These are phyloP conservation scores for Suillus ampliporus DNA, from an alignment of 768 basidiomycete genomes.

Conservation along the genomic window DNA sequence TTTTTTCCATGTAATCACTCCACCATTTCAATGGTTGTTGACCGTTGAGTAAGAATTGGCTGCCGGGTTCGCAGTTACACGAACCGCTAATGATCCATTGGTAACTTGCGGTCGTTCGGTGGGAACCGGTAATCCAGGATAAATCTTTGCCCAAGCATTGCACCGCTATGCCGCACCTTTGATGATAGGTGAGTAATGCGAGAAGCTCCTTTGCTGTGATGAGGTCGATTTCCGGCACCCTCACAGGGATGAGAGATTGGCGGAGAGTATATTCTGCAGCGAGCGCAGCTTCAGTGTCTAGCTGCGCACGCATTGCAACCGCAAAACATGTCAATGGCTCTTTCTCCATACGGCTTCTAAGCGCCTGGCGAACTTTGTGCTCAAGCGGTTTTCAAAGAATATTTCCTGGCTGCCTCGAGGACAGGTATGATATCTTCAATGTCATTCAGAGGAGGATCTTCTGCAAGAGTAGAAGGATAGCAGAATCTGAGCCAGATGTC, in stretches of 20 bases:
- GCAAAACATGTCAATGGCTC: slow-evolving; percentile 33
- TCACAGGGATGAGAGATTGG: slow-evolving; percentile 22
- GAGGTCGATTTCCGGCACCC: slow-evolving; percentile 26
- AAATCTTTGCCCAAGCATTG: slow-evolving; percentile 5
- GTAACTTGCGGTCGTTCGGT: not conserved
- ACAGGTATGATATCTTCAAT: slow-evolving; percentile 9
- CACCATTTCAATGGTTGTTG: slow-evolving; percentile 12
- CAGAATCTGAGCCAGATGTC: slow-evolving; percentile 20
- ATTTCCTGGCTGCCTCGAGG: slow-evolving; percentile 11
- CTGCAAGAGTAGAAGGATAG: slow-evolving; percentile 17
- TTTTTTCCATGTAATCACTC: slow-evolving; percentile 15
- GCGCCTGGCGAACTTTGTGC: slow-evolving; percentile 21
- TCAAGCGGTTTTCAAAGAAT: slow-evolving; percentile 11
- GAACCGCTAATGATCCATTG: slow-evolving; percentile 4
- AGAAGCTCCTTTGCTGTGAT: slow-evolving; percentile 28
- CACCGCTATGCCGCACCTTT: slow-evolving; percentile 9
- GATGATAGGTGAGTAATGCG: slow-evolving; percentile 20
- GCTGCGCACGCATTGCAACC: slow-evolving; percentile 28
- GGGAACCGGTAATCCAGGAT: slow-evolving; percentile 9
- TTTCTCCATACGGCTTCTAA: slow-evolving; percentile 18
- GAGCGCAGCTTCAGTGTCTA: slow-evolving; percentile 23
- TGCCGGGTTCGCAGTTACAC: slow-evolving; percentile 5
- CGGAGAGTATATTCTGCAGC: slow-evolving; percentile 31
- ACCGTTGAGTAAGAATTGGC: slow-evolving; percentile 2
- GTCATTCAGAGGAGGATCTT: slow-evolving; percentile 12